Evolutionary conservation across 352 stramenopile genomes (phyloP), one percentile per base, ranked within the genome.

Genomic region (Phytopythium cucurbitacearum): DNA sequence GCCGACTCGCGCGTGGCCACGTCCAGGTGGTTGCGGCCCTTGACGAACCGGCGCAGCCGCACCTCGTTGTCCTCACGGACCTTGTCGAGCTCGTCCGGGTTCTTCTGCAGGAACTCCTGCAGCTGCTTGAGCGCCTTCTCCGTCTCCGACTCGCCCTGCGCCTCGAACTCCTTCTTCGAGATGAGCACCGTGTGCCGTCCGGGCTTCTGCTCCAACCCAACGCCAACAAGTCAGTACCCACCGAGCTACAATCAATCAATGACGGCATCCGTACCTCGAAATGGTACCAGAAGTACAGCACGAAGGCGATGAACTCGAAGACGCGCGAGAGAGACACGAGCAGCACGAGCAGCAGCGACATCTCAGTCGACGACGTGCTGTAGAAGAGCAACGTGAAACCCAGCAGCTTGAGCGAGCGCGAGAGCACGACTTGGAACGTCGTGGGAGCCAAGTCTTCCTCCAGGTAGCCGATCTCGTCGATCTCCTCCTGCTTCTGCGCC

Each of bases 251-350:
- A 10, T 46, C 21, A 52, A 36, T 32, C 28, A 33, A 33, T 48
- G 47, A 13, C 50, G 5, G 40, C 3, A 46, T 15, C 13, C 57
- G 10, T 44, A 77, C 68, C 61, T 93, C 83, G 15, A 83, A 91
- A 51, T 90, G 77, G 54, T 91, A 94, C 83, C 83, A 94, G 47
- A 85, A 94, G 71, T 87, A 94, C 38, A 75, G 62, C 6, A 76
- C 71, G 9, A 67, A 82, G 51, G 61, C 75, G 46, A 94, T 65
- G 49, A 87, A 82, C 60, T 91, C 67, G 48, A 94, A 89, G 7
- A 90, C 48, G 11, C 79, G 76, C 53, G 73, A 88, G 40, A 91
- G 61, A 13, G 81, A 76, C 37, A 85, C 79, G 1, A 91, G 44
- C 40, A 88, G 49, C n/a, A 94, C 70, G 37, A 91, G 52, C 15